phyloP scores from a whole-genome alignment of 2,329 filamentous ascomycete genomes.

The Paraconiothyrium sp. region DNA sequence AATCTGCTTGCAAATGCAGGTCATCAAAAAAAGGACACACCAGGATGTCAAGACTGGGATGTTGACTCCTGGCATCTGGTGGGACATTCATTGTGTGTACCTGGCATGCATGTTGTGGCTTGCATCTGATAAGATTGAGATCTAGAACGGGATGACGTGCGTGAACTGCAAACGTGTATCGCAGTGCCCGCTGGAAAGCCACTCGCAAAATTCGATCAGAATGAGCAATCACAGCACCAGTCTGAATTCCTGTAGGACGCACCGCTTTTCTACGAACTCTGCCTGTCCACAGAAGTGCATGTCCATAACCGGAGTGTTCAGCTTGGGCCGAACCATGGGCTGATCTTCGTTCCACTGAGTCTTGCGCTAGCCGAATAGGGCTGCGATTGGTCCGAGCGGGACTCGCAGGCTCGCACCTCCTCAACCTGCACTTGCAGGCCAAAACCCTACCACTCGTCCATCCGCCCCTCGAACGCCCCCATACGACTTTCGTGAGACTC shows the following conservation, averaged over 20 bases:
- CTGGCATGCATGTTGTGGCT: background rate
- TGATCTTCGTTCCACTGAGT: constrained; percentile 33
- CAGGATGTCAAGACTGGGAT: background rate
- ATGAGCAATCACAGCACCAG: background rate
- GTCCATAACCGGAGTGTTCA: background rate
- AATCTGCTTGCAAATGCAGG: background rate
- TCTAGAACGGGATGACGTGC: constrained; percentile 27
- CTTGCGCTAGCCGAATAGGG: constrained; percentile 19
- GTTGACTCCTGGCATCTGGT: background rate
- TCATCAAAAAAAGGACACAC: background rate
- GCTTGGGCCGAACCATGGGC: constrained; percentile 1
- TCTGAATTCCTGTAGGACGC: background rate
- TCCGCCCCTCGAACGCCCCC: constrained; percentile 19
- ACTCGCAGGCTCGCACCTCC: constrained; percentile 36
- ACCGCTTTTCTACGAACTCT: background rate
- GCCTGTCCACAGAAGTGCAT: background rate
- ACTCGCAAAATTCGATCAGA: background rate
- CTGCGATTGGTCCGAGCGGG: constrained; percentile 17
- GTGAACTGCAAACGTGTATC: constrained; percentile 13
- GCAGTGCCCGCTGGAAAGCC: constrained; percentile 11
- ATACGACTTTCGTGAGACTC: constrained; percentile 14
- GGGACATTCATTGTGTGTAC: constrained; percentile 7
- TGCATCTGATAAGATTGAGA: constrained; percentile 17
- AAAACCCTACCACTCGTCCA: constrained; percentile 24
- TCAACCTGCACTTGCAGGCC: constrained; percentile 30